Evolutionary conservation across 805 yeast species (phyloP).

Genomic region (Candida awuae): DNA sequence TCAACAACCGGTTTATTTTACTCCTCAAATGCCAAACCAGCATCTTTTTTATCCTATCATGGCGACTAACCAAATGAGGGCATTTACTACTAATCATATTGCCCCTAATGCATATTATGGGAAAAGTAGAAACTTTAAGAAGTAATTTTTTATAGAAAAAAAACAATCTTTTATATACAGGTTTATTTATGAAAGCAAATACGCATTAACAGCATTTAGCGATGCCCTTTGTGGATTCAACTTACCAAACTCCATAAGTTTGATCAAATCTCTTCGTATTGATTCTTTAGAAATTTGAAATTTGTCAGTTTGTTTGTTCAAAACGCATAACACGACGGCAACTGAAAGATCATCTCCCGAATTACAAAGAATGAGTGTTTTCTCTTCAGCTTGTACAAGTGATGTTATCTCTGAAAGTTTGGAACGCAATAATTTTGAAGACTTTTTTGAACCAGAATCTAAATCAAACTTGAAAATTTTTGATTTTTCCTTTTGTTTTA

Average conservation of each 20-base stretch:
- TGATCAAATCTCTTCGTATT: constrained; percentile 44
- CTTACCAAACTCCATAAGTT: constrained; percentile 35
- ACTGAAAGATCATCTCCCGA: constrained; percentile 60
- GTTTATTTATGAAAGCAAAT: constrained; percentile 35
- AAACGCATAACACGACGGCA: constrained; percentile 46
- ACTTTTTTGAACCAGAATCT: constrained; percentile 43
- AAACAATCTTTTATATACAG: too few species aligned
- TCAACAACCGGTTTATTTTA: constrained; percentile 7
- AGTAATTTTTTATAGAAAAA: too few species aligned
- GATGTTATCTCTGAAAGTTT: constrained; percentile 37
- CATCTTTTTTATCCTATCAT: too few species aligned
- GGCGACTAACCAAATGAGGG: too few species aligned
- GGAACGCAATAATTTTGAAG: constrained; percentile 52
- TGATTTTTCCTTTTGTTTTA: constrained; percentile 6
- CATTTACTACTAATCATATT: too few species aligned
- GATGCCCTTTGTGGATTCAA: constrained; percentile 75
- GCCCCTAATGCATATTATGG: too few species aligned
- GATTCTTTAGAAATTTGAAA: constrained; percentile 17
- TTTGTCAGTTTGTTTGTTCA: constrained; percentile 38
- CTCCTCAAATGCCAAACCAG: background rate
- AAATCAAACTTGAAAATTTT: constrained; percentile 17
- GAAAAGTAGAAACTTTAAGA: background rate
- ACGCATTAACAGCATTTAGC: constrained; percentile 59
- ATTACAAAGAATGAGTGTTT: constrained; percentile 48
- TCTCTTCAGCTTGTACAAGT: constrained; percentile 15